Conservation (phyloP, 768 basidiomycete genomes). For the Coprinellus micaceus region DNA sequence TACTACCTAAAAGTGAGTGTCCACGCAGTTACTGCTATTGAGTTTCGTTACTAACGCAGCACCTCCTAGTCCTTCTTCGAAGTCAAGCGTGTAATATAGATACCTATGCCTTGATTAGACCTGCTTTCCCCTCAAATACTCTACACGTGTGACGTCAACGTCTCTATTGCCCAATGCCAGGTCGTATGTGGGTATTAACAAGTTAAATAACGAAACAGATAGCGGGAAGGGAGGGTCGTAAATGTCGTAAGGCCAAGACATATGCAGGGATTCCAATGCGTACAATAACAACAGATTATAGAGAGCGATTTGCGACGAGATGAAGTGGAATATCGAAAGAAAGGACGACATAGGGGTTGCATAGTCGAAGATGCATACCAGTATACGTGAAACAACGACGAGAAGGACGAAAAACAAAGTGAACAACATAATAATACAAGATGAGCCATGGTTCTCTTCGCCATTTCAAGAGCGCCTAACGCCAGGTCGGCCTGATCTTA, state of each 20-base stretch:
- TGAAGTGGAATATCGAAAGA: background rate
- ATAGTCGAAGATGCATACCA: too few relatives aligned
- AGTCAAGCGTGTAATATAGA: conserved; percentile 81
- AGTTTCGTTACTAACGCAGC: background rate
- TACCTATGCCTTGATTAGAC: background rate
- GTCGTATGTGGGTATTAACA: conserved; percentile 19
- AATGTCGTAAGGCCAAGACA: conserved; percentile 11
- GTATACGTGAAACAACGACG: background rate
- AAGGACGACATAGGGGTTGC: background rate
- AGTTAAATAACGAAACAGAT: conserved; percentile 1
- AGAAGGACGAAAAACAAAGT: conserved; percentile 9
- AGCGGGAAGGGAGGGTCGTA: conserved; percentile 3
- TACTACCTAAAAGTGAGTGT: conserved; percentile 84
- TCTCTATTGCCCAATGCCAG: conserved; percentile 8
- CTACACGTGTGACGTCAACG: too few relatives aligned
- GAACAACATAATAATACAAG: background rate
- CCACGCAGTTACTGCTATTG: background rate
- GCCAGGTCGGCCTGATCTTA: conserved; percentile 53
- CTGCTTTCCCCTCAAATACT: background rate
- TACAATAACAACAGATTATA: background rate
- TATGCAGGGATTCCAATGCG: conserved; percentile 9
- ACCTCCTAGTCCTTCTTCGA: conserved; percentile 75
- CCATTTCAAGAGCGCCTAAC: conserved; percentile 29
- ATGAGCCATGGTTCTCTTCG: background rate
- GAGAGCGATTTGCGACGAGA: background rate